Conservation (phyloP, 2,329 filamentous ascomycete species). For the Hypoxylon sp. region DNA sequence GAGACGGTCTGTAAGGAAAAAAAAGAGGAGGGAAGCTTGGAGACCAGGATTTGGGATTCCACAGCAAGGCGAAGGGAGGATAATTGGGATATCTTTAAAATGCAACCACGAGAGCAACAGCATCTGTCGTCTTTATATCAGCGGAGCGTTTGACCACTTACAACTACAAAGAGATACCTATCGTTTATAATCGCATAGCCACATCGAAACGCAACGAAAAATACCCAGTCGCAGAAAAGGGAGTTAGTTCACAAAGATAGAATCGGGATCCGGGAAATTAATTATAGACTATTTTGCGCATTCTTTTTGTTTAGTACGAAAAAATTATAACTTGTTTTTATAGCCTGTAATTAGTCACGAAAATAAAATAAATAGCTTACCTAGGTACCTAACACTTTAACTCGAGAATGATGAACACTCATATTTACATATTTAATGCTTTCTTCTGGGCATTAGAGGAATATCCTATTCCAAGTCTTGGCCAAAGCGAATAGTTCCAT, state of each 20-base stretch:
- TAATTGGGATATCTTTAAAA: neutral
- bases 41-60: constrained; percentile 2
- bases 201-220: neutral
- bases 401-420: neutral
- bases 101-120: neutral
- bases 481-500: too few species aligned
- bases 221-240: constrained; percentile 3
- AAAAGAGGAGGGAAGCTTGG: neutral
- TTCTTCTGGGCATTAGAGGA: too few species aligned
- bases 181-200: neutral
- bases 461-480: neutral
- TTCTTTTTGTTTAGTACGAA: constrained; percentile 5
- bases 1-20: neutral
- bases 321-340: neutral
- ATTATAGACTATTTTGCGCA: constrained; percentile 9
- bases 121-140: neutral
- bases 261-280: constrained; percentile 18
- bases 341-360: neutral
- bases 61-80: constrained; percentile 3
- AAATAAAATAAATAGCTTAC: neutral
- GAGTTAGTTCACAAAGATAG: constrained; percentile 9
- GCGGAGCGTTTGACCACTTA: neutral
- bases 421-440: too few species aligned
- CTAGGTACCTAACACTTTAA: neutral
- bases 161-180: neutral